These are phyloP conservation scores for Leucosporidium yakuticum DNA, from an alignment of 768 basidiomycete species.

Conservation along the genomic window DNA sequence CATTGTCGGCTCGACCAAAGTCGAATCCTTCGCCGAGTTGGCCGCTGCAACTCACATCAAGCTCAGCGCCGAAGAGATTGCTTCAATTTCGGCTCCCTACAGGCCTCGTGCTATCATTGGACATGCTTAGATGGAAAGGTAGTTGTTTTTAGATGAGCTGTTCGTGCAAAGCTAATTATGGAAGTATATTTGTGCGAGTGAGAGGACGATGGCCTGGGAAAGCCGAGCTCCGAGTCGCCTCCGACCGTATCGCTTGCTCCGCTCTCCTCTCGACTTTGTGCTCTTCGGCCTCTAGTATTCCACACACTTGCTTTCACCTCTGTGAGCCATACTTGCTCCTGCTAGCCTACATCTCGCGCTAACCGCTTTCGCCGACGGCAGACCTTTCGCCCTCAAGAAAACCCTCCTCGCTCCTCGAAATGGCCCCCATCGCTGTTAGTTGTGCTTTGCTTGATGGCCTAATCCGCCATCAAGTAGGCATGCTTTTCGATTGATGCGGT, in stretches of 20 bases:
- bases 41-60: constrained; percentile 50
- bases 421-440: constrained; percentile 6
- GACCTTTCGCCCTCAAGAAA: background rate
- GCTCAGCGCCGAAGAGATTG: constrained; percentile 57
- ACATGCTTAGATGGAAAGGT: constrained; percentile 46
- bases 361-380: background rate
- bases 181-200: no score
- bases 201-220: no score
- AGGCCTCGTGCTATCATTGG: constrained; percentile 49
- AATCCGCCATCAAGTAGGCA: constrained; percentile 30
- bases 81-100: constrained; percentile 57
- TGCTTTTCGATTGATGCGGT: background rate
- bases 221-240: no score
- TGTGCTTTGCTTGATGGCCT: constrained; percentile 1
- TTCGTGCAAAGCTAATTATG: no score
- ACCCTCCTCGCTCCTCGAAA: background rate
- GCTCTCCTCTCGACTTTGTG: no score
- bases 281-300: background rate
- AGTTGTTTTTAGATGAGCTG: no score
- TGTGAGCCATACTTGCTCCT: background rate
- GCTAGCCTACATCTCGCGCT: background rate
- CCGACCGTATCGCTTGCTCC: no score
- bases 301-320: background rate
- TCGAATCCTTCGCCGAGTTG: constrained; percentile 32
- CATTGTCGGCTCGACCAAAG: constrained; percentile 34